Conservation (phyloP, 495 filamentous ascomycete genomes). For the Penicillium longicatenatum region DNA sequence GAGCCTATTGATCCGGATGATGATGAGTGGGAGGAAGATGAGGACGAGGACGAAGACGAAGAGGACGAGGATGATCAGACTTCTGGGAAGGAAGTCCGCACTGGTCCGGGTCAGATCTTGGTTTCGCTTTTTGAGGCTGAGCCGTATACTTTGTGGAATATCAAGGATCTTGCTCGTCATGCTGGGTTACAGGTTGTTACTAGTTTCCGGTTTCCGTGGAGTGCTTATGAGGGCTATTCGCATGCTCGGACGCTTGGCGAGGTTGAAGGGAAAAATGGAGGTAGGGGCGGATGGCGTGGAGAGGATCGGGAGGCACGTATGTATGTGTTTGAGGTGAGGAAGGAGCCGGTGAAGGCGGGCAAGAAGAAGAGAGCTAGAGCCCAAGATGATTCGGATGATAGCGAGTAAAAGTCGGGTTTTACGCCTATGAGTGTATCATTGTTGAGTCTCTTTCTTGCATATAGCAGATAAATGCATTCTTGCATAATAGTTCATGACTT, state of each 20-base stretch:
- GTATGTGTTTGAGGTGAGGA: slow-evolving; percentile 74
- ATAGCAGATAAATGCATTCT: too few relatives aligned
- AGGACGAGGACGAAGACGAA: slow-evolving; percentile 25
- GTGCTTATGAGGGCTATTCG: slow-evolving; percentile 78
- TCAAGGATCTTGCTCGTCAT: slow-evolving; percentile 81
- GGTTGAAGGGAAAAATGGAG: slow-evolving; percentile 59
- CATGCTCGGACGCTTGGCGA: slow-evolving; percentile 88
- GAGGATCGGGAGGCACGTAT: slow-evolving; percentile 74
- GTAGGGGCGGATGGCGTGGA: slow-evolving; percentile 70
- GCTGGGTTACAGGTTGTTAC: slow-evolving; percentile 70
- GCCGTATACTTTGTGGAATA: slow-evolving; percentile 94
- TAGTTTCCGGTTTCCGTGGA: slow-evolving; percentile 76
- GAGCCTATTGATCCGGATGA: slow-evolving; percentile 29
- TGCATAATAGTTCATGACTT: too few relatives aligned
- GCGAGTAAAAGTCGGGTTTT: slow-evolving; percentile 23
- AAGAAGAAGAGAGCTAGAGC: slow-evolving; percentile 37
- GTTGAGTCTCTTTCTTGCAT: too few relatives aligned
- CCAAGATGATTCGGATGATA: slow-evolving; percentile 45
- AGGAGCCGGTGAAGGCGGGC: slow-evolving; percentile 49
- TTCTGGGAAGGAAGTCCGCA: slow-evolving; percentile 25
- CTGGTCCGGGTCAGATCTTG: slow-evolving; percentile 64
- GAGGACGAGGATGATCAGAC: slow-evolving; percentile 18
- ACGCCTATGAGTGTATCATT: too few relatives aligned
- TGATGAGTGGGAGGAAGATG: slow-evolving; percentile 17
- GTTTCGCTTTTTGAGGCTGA: slow-evolving; percentile 90